phyloP scores from a whole-genome alignment of 2,329 filamentous ascomycete species.

The Myriosclerotinia duriaeana region DNA sequence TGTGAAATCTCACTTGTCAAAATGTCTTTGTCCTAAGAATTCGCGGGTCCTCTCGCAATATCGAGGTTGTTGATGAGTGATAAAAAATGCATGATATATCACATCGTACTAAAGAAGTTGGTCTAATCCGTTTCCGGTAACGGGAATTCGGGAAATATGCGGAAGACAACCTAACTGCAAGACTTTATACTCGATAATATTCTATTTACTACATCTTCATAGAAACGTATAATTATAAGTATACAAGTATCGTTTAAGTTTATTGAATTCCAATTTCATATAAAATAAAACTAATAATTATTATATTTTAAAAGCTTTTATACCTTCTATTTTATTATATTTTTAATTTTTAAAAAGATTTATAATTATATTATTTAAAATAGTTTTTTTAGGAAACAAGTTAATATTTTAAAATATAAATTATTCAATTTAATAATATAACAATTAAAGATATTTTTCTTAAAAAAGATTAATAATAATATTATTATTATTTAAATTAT shows the following conservation, averaged over 20 bases:
- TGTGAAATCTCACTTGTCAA: neutral
- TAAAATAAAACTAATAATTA: too few relatives aligned
- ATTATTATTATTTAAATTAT: too few relatives aligned
- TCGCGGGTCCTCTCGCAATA: constrained; percentile 1
- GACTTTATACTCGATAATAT: neutral
- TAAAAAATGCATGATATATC: constrained; percentile 7
- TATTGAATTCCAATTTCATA: too few relatives aligned
- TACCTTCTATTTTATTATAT: too few relatives aligned
- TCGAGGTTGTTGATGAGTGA: neutral
- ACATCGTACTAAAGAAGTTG: neutral
- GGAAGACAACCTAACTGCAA: neutral
- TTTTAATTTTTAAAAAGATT: too few relatives aligned
- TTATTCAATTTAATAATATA: too few relatives aligned
- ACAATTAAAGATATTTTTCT: too few relatives aligned
- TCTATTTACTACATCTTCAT: neutral
- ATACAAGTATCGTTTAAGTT: neutral
- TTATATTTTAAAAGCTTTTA: too few relatives aligned
- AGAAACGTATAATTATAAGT: neutral
- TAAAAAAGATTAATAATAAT: too few relatives aligned
- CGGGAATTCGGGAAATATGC: neutral
- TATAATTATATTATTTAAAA: too few relatives aligned
- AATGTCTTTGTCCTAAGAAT: neutral
- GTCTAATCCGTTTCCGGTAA: neutral
- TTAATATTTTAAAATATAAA: too few relatives aligned
- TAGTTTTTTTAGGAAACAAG: too few relatives aligned